phyloP scores from a whole-genome alignment of 306 rosid species.

The Bauhinia variegata region DNA sequence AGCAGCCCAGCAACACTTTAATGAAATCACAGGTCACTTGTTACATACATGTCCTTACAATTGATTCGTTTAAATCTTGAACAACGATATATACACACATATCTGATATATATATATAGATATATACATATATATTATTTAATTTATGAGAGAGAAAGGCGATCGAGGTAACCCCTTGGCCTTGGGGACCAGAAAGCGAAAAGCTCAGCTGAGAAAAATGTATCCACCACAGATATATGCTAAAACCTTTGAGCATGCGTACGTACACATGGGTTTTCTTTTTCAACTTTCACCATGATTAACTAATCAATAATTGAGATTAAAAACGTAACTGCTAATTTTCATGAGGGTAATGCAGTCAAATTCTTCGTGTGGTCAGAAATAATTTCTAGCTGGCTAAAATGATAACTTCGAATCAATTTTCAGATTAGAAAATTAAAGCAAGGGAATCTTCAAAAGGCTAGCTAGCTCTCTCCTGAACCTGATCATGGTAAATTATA shows the following conservation, averaged over 20 bases:
- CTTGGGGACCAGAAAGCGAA: constrained; percentile 34
- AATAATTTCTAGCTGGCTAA: neutral
- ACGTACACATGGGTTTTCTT: neutral
- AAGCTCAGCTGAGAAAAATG: neutral
- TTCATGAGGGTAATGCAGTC: too few relatives aligned
- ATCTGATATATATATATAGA: too few relatives aligned
- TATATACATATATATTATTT: too few relatives aligned
- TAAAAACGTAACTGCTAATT: too few relatives aligned
- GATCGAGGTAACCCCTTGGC: too few relatives aligned
- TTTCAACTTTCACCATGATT: neutral
- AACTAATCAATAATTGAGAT: neutral
- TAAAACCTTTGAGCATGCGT: neutral
- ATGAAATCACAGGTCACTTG: constrained; percentile 49
- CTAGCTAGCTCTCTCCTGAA: too few relatives aligned
- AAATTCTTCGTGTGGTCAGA: neutral
- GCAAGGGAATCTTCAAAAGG: too few relatives aligned
- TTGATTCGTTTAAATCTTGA: constrained; percentile 28
- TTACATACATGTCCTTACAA: constrained; percentile 37
- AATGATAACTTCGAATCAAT: neutral
- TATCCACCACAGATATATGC: constrained; percentile 1
- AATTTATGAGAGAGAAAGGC: constrained; percentile 26
- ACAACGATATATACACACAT: too few relatives aligned
- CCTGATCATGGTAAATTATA: too few relatives aligned
- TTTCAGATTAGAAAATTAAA: too few relatives aligned
- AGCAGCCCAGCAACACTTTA: too few relatives aligned